Conservation (phyloP, 148 eudicot genomes). For the Beta vulgaris region DNA sequence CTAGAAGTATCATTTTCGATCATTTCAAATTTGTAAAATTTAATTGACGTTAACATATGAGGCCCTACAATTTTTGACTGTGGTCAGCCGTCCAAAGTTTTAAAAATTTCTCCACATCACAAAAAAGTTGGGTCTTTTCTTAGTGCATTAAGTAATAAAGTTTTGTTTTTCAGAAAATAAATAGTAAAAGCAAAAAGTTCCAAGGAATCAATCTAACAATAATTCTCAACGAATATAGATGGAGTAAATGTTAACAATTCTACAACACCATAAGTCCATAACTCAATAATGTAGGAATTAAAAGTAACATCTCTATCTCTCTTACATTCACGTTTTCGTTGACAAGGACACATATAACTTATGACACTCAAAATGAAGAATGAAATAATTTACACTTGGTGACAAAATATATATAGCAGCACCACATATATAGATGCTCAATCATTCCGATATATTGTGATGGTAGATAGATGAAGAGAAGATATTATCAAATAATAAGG, state of each 20-base stretch:
- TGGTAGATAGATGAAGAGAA: too few relatives aligned
- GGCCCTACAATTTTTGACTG: conserved; percentile 23
- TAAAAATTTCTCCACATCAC: background rate
- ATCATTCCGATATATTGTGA: too few relatives aligned
- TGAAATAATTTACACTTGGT: background rate
- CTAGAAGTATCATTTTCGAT: background rate
- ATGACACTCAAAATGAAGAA: background rate
- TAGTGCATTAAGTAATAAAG: background rate
- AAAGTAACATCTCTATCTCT: background rate
- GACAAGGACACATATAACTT: conserved; percentile 12
- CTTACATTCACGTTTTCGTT: background rate
- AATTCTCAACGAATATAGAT: background rate
- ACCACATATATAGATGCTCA: background rate
- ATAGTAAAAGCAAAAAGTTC: background rate
- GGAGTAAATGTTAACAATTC: background rate
- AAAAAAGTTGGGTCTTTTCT: conserved; percentile 5
- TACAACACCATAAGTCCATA: background rate
- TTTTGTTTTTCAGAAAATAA: background rate
- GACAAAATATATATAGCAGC: background rate
- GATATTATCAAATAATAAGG: too few relatives aligned
- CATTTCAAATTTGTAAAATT: background rate
- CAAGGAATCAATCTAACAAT: conserved; percentile 6
- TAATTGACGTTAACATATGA: conserved; percentile 20
- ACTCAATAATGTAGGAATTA: conserved; percentile 5
- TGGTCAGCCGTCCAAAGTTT: conserved; percentile 26